Percentiles rank a stretch among this genome's conserved stretches.
Conservation (phyloP, 1,284 basidiomycete species). For the Xerocomus minutiporus region DNA sequence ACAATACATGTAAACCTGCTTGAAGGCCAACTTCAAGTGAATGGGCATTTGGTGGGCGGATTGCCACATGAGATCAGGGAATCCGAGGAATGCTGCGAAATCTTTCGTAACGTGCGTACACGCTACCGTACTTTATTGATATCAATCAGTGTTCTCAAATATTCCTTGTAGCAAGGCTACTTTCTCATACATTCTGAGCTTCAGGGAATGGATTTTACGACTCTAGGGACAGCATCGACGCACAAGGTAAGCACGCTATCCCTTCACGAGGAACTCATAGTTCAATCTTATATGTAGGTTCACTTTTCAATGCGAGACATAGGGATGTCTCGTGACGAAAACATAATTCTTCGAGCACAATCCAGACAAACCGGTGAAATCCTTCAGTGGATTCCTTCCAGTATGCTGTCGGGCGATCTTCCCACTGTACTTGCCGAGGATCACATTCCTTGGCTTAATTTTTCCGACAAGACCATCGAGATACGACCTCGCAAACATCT, state of each 20-base stretch:
- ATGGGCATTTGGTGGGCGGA: too few relatives aligned
- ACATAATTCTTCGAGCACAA: conserved; percentile 27
- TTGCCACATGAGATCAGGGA: too few relatives aligned
- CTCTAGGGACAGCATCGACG: conserved; percentile 6
- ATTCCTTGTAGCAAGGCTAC: conserved; percentile 28
- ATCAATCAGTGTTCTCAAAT: background rate
- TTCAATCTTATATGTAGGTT: conserved; percentile 17
- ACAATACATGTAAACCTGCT: too few relatives aligned
- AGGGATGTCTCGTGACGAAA: conserved; percentile 8
- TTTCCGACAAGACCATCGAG: conserved; percentile 28
- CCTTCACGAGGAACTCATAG: too few relatives aligned
- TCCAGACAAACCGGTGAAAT: background rate
- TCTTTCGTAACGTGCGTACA: too few relatives aligned
- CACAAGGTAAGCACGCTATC: background rate
- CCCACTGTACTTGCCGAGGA: conserved; percentile 9
- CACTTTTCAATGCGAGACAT: conserved; percentile 27
- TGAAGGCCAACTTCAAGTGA: too few relatives aligned
- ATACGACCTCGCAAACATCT: conserved; percentile 30
- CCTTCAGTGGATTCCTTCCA: conserved; percentile 36
- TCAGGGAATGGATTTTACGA: conserved; percentile 36
- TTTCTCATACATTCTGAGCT: conserved; percentile 34
- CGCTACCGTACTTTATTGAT: too few relatives aligned
- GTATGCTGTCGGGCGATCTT: conserved; percentile 33
- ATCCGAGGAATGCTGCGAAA: too few relatives aligned
- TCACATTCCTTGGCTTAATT: conserved; percentile 28